Conservation (phyloP, 2,329 filamentous ascomycete species). For the Paraphoma sp. region DNA sequence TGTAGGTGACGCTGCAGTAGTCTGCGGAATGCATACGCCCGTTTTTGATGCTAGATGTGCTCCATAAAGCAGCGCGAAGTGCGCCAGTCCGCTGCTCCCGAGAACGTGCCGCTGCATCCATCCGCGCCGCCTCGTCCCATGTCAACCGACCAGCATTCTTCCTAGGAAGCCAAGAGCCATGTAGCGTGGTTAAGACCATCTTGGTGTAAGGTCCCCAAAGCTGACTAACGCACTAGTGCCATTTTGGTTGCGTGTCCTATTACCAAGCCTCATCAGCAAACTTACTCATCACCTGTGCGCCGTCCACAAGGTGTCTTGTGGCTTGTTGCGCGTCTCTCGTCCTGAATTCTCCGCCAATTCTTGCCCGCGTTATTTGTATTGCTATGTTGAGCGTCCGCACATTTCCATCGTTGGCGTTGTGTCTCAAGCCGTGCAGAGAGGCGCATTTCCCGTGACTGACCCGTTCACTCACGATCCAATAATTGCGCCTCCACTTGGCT, state of each 20-base stretch:
- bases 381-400: conserved; percentile 2
- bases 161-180: not conserved
- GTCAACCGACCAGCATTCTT: not conserved
- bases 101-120: conserved; percentile 5
- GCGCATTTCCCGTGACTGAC: conserved; percentile 16
- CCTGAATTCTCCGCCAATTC: conserved; percentile 5
- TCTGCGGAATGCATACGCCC: not conserved
- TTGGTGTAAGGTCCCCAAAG: not conserved
- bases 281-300: conserved; percentile 26
- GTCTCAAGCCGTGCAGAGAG: conserved; percentile 7
- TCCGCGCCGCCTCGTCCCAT: not conserved
- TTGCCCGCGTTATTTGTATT: not conserved
- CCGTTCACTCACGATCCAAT: conserved; percentile 9
- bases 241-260: conserved; percentile 7
- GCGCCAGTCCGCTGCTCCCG: conserved; percentile 1
- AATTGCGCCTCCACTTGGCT: not conserved
- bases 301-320: conserved; percentile 3
- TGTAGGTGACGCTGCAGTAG: conserved; percentile 1
- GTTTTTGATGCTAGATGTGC: not conserved
- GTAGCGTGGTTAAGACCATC: not conserved
- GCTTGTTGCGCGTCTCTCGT: conserved; percentile 4
- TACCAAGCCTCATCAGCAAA: conserved; percentile 23
- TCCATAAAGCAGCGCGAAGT: conserved; percentile 2
- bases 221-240: conserved; percentile 23
- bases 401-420: conserved; percentile 3